phyloP scores from a whole-genome alignment of 2,329 filamentous ascomycete species.

The Sarocladium kiliense region DNA sequence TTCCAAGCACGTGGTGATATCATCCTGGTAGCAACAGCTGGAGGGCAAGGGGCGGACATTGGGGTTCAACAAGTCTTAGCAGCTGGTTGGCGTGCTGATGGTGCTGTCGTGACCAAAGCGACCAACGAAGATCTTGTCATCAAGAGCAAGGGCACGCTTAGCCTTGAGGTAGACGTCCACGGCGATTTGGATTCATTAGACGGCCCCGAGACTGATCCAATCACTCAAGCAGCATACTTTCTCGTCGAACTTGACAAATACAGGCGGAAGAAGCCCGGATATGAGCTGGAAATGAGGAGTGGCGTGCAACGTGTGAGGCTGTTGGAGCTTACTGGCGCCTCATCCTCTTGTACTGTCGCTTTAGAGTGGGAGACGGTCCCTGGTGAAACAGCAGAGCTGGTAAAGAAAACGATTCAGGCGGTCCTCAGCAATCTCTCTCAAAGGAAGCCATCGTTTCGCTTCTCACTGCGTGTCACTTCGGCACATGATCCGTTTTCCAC shows the following conservation, averaged over 20 bases:
- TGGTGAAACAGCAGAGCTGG: conserved; percentile 31
- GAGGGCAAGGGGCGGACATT: conserved; percentile 38
- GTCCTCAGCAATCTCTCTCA: background rate
- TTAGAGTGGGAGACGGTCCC: conserved; percentile 44
- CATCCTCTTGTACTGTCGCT: conserved; percentile 39
- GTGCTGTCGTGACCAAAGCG: conserved; percentile 37
- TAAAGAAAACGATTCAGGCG: conserved; percentile 30
- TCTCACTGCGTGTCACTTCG: conserved; percentile 25
- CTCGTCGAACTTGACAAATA: conserved; percentile 28
- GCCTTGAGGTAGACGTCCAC: conserved; percentile 27
- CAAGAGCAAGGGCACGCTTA: conserved; percentile 38
- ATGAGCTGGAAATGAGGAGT: background rate
- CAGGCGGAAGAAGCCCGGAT: background rate
- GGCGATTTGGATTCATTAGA: conserved; percentile 25
- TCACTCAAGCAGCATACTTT: conserved; percentile 35
- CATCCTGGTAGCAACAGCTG: conserved; percentile 39
- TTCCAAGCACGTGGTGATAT: conserved; percentile 34
- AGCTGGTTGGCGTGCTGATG: conserved; percentile 42
- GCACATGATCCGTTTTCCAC: conserved; percentile 36
- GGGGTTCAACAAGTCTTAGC: conserved; percentile 37
- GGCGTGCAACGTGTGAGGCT: background rate
- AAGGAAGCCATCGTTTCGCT: background rate
- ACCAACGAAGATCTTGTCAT: conserved; percentile 29
- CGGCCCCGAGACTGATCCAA: conserved; percentile 35
- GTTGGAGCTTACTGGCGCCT: conserved; percentile 21